phyloP scores from a whole-genome alignment of 352 stramenopile genomes.

The Globisporangium okanoganense region DNA sequence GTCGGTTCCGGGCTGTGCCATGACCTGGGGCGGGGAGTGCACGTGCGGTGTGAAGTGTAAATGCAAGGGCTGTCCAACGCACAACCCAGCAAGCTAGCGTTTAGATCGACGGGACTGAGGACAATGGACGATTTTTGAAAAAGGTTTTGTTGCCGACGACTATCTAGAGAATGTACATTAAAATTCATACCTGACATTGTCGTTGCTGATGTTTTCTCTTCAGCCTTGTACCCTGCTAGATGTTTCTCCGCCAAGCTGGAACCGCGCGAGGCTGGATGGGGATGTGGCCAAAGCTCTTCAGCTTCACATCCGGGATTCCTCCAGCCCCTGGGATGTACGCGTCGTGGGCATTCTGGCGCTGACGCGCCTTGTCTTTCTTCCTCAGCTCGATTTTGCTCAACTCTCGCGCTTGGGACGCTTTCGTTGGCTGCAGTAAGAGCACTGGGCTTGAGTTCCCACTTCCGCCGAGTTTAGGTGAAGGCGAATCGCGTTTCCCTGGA shows the following conservation, averaged over 20 bases:
- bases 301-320: constrained; percentile 48
- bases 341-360: constrained; percentile 51
- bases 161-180: background rate
- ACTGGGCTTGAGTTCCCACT: constrained; percentile 3
- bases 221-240: constrained; percentile 15
- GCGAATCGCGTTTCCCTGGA: background rate
- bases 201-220: background rate
- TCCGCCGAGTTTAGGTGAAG: constrained; percentile 1
- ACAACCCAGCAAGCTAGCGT: constrained; percentile 49
- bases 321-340: constrained; percentile 41
- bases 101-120: background rate
- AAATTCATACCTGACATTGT: background rate
- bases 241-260: constrained; percentile 54
- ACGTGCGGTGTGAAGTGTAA: constrained; percentile 78
- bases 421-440: constrained; percentile 39
- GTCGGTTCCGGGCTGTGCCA: constrained; percentile 74
- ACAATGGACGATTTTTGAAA: background rate
- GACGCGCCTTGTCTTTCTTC: constrained; percentile 26
- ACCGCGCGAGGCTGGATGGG: constrained; percentile 58
- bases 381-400: constrained; percentile 47
- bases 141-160: background rate
- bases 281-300: constrained; percentile 68
- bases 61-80: constrained; percentile 67
- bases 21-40: constrained; percentile 74
- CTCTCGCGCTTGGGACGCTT: constrained; percentile 46